Evolutionary conservation across 345 rosid species (phyloP).

Genomic region (Euclidium syriacum): DNA sequence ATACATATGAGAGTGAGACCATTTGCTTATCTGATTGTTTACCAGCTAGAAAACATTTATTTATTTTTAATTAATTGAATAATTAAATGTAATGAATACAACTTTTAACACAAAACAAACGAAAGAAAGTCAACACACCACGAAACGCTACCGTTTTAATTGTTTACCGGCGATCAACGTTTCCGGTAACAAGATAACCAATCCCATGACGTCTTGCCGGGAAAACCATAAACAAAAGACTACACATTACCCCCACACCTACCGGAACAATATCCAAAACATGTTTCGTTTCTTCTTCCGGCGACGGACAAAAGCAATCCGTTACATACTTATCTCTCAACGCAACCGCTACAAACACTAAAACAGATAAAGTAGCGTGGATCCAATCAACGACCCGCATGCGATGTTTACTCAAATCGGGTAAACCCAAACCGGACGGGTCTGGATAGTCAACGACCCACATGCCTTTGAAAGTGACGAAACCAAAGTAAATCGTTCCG

Average conservation of each 20-base stretch:
- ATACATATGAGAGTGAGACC: background rate
- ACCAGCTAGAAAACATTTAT: background rate
- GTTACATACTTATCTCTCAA: conserved; percentile 64
- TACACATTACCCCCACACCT: conserved; percentile 67
- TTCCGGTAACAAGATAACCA: conserved; percentile 66
- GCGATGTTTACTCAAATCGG: conserved; percentile 48
- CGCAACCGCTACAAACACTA: conserved; percentile 66
- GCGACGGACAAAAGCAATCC: conserved; percentile 60
- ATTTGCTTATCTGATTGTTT: background rate
- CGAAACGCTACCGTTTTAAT: background rate
- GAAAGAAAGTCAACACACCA: conserved; percentile 8
- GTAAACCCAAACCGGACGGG: conserved; percentile 29
- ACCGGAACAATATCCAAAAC: conserved; percentile 61
- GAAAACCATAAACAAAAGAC: conserved; percentile 63
- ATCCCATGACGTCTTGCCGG: conserved; percentile 82
- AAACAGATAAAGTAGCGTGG: conserved; percentile 53
- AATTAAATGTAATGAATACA: background rate
- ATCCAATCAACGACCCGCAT: conserved; percentile 53
- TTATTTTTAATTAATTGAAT: background rate
- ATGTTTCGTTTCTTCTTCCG: conserved; percentile 47
- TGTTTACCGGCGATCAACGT: conserved; percentile 13
- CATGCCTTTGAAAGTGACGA: conserved; percentile 62
- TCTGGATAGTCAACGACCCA: conserved; percentile 59
- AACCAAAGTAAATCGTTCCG: conserved; percentile 56
- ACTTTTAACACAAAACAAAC: background rate